Evolutionary conservation across 768 basidiomycete species (phyloP).

Genomic region (Phaeotremella skinneri): DNA sequence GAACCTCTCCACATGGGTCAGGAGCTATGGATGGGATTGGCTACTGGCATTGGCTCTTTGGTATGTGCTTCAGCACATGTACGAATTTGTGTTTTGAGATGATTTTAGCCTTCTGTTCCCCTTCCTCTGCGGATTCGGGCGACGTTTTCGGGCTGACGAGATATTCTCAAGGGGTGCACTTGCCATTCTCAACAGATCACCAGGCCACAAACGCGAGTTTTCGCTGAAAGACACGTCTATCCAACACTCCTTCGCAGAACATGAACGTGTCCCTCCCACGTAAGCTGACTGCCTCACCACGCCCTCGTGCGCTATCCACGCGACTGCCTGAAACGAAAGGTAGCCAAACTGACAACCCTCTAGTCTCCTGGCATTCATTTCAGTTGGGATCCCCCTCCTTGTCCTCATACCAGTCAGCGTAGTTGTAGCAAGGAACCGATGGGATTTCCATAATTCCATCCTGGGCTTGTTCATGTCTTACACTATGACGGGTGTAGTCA

Average conservation of each 20-base stretch:
- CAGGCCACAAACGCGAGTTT: conserved; percentile 50
- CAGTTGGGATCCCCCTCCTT: conserved; percentile 65
- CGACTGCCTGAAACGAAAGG: background rate
- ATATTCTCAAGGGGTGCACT: conserved; percentile 32
- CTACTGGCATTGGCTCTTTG: conserved; percentile 40
- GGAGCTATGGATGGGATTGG: conserved; percentile 47
- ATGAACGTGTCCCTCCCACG: conserved; percentile 45
- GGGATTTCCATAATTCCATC: conserved; percentile 78
- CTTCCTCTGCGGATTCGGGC: background rate
- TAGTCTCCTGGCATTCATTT: conserved; percentile 52
- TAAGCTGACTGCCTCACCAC: conserved; percentile 15
- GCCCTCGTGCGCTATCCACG: background rate
- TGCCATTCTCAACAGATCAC: conserved; percentile 37
- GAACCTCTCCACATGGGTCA: conserved; percentile 30
- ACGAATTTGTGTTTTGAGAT: too few relatives aligned
- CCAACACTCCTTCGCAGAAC: conserved; percentile 44
- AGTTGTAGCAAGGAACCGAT: conserved; percentile 73
- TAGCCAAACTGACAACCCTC: background rate
- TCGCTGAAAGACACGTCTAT: conserved; percentile 48
- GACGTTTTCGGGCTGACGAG: background rate
- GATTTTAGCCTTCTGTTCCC: background rate
- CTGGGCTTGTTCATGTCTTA: conserved; percentile 68
- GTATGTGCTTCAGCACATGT: conserved; percentile 27
- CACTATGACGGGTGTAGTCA: conserved; percentile 72
- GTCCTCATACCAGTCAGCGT: conserved; percentile 69